These are phyloP conservation scores for Leishmania gerbilli DNA, from an alignment of 208 protist genomes.

Conservation along the genomic window DNA sequence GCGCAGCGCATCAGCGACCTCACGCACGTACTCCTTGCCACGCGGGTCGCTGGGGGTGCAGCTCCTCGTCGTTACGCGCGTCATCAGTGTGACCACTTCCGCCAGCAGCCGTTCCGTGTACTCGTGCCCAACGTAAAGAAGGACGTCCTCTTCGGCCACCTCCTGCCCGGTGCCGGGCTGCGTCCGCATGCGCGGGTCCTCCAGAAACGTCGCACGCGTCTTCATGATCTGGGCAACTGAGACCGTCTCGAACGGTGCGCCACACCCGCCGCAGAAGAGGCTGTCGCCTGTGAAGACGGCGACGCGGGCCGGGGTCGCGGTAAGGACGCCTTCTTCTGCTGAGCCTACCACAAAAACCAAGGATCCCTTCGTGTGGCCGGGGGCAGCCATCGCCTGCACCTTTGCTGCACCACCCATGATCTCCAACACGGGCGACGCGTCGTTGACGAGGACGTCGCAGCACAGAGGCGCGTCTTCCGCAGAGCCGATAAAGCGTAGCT, in stretches of 20 bases:
- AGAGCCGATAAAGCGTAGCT: slow-evolving; percentile 77
- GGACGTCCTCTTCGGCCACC: slow-evolving; percentile 56
- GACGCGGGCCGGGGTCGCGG: slow-evolving; percentile 26
- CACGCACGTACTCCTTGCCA: slow-evolving; percentile 24
- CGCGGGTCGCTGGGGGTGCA: slow-evolving; percentile 3
- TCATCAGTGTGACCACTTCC: slow-evolving; percentile 46
- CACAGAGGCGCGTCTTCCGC: slow-evolving; percentile 58
- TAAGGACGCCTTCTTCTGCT: slow-evolving; percentile 35
- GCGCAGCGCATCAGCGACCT: slow-evolving; percentile 24
- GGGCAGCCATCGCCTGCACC: slow-evolving; percentile 65
- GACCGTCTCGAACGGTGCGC: slow-evolving; percentile 89
- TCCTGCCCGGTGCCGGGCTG: slow-evolving; percentile 67
- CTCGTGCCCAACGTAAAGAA: slow-evolving; percentile 82
- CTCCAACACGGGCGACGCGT: slow-evolving; percentile 42
- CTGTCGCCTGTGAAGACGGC: slow-evolving; percentile 94
- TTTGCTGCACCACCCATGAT: slow-evolving; percentile 50
- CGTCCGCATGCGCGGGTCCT: slow-evolving; percentile 40
- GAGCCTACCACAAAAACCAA: slow-evolving; percentile 72
- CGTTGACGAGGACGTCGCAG: slow-evolving; percentile 55
- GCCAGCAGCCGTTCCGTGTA: slow-evolving; percentile 70
- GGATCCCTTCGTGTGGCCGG: slow-evolving; percentile 85
- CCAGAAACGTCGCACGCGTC: slow-evolving; percentile 44
- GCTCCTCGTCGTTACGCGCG: slow-evolving; percentile 12
- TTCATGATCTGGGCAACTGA: slow-evolving; percentile 51
- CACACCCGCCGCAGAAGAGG: slow-evolving; percentile 93